phyloP scores from a whole-genome alignment of 192 early-diverging fungal species.

The Backusella tuberculispora region DNA sequence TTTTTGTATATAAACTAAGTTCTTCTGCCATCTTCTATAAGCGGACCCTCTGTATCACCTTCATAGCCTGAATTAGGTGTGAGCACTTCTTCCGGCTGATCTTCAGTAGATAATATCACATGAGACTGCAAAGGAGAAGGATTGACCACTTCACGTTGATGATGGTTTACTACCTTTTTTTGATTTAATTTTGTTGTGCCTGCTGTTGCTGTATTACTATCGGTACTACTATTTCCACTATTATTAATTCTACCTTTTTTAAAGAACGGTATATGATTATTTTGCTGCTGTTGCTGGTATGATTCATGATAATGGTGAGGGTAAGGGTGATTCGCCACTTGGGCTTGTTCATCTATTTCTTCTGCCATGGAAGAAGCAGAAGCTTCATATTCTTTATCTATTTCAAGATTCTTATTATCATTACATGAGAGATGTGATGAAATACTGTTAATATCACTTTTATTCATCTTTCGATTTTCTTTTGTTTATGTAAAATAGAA shows the following conservation, averaged over 20 bases:
- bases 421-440: not conserved
- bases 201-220: not conserved
- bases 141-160: not conserved
- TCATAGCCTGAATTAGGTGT: constrained; percentile 7
- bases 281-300: not conserved
- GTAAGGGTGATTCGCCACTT: not conserved
- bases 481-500: not conserved
- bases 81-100: not conserved
- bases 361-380: constrained; percentile 9
- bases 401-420: not conserved
- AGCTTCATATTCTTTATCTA: constrained; percentile 13
- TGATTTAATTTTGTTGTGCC: not conserved
- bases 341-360: not conserved
- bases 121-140: not conserved
- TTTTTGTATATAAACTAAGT: not conserved
- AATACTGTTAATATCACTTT: not conserved
- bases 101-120: not conserved
- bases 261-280: not conserved
- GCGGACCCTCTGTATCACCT: constrained; percentile 3
- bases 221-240: not conserved
- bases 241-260: not conserved
- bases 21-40: constrained; percentile 2
- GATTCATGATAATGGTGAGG: not conserved
- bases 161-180: not conserved
- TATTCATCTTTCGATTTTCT: not conserved